Evolutionary conservation across 1,284 basidiomycete genomes (phyloP).

Genomic region (Mycosarcoma mackinlayi): DNA sequence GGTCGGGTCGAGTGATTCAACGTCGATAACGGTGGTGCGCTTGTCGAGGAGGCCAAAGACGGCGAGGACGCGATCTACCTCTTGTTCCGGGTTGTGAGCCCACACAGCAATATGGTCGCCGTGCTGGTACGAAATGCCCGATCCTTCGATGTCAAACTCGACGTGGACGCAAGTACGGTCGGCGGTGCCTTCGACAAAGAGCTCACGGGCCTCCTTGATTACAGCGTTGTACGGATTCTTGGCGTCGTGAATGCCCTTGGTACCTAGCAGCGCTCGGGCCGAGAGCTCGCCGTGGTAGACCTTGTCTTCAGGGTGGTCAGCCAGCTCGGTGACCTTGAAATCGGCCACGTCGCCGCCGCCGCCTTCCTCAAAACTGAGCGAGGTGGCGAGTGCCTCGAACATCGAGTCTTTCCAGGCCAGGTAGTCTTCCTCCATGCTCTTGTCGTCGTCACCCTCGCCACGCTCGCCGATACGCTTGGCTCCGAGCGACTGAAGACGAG

Average conservation of each 20-base stretch:
- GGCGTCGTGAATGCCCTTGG: constrained; percentile 91
- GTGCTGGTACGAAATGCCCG: constrained; percentile 97
- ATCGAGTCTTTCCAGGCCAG: constrained; percentile 98
- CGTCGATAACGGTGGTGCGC: constrained; percentile 83
- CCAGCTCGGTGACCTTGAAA: constrained; percentile 87
- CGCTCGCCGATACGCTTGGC: constrained; percentile 86
- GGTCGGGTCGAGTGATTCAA: constrained; percentile 92
- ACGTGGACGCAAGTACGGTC: constrained; percentile 94
- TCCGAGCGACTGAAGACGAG: constrained; percentile 80
- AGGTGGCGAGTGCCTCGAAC: constrained; percentile 86
- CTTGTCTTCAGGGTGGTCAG: constrained; percentile 61
- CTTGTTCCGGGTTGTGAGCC: constrained; percentile 91
- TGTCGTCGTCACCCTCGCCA: constrained; percentile 99
- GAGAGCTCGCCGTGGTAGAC: constrained; percentile 67
- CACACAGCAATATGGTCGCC: constrained; percentile 97
- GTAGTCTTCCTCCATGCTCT: constrained; percentile 99
- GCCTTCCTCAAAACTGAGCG: constrained; percentile 91
- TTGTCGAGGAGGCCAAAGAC: constrained; percentile 80
- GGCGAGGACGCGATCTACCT: constrained; percentile 88
- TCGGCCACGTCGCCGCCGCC: constrained; percentile 94
- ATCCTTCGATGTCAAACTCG: constrained; percentile 93
- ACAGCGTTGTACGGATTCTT: constrained; percentile 96
- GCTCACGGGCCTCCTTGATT: constrained; percentile 80
- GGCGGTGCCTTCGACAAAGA: constrained; percentile 77
- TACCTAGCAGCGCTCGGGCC: constrained; percentile 80